phyloP scores from a whole-genome alignment of 495 filamentous ascomycete species.

The Xylaria curta region DNA sequence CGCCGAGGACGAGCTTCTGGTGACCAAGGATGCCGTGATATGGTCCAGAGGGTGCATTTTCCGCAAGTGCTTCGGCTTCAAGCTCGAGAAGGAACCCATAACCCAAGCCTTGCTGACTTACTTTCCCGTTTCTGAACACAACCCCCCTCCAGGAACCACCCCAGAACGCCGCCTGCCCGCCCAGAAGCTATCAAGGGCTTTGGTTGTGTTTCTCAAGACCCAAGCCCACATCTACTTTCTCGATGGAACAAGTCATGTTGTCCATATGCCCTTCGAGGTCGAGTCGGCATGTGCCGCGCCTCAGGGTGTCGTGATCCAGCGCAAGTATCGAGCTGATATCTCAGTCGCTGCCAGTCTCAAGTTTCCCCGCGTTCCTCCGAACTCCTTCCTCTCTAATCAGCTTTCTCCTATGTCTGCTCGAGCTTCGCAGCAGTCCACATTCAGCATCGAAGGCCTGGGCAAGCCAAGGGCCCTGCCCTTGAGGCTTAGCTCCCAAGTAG shows the following conservation, averaged over 20 bases:
- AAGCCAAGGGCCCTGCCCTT: slow-evolving; percentile 56
- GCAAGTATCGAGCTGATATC: slow-evolving; percentile 61
- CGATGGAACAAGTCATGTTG: slow-evolving; percentile 84
- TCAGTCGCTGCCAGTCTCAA: slow-evolving; percentile 52
- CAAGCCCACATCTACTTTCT: slow-evolving; percentile 94
- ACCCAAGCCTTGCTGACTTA: slow-evolving; percentile 82
- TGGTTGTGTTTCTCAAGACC: slow-evolving; percentile 90
- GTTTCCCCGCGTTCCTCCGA: slow-evolving; percentile 69
- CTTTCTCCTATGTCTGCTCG: slow-evolving; percentile 53
- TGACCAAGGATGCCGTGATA: slow-evolving; percentile 81
- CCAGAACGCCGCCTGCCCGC: slow-evolving; percentile 20
- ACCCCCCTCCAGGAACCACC: slow-evolving; percentile 9
- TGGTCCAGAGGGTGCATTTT: slow-evolving; percentile 90
- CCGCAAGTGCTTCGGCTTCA: slow-evolving; percentile 85
- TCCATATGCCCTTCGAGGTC: slow-evolving; percentile 93
- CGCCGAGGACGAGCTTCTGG: slow-evolving; percentile 83
- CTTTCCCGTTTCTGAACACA: slow-evolving; percentile 67
- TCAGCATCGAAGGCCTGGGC: slow-evolving; percentile 59
- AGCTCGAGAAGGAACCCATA: slow-evolving; percentile 83
- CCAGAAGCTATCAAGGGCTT: slow-evolving; percentile 62
- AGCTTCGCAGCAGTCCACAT: slow-evolving; percentile 55
- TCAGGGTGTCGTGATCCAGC: slow-evolving; percentile 81
- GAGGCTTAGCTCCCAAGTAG: slow-evolving; percentile 50
- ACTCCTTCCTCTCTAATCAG: slow-evolving; percentile 78
- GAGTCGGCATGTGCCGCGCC: slow-evolving; percentile 84